Base-by-base conservation (phyloP, 192 early-diverging fungal genomes). In the Phycomyces blakesleeanus region DNA sequence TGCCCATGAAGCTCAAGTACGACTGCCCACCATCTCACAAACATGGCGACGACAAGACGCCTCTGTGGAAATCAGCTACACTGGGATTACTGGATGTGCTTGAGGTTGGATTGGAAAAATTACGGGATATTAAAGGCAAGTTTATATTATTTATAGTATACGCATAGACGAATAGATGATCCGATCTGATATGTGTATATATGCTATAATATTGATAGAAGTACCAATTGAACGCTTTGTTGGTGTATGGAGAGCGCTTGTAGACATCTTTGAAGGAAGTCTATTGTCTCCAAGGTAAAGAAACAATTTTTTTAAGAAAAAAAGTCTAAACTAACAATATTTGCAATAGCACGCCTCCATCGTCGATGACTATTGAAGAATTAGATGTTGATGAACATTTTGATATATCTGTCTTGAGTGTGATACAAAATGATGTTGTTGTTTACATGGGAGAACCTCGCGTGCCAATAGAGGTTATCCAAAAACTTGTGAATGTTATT, bases 1-100 rank as follows among this genome's bases (percentile, higher is more conserved):
- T 89, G 15, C 83, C 89, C 0, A 90, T 94, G 89, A 73, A 78
- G 44, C 71, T 85, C 9, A 87, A 89, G 63, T 88, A 91, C 66
- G 81, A 87, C 15, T 91, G 92, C 47, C 91, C 92, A 12, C 66
- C 76, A n/a, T 81, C 87, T 9, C 86, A 77, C 21, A 82, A 76
- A 40, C 86, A 90, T 66, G 65, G 66, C 15, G 83, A 87, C 9
- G 77, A 82, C 61, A 81, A 86, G 49, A 73, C 80, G 5, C 81
- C 79, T 20, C 64, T 94, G 5, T 94, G 90, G 92, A 85, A 85
- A 66, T 66, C 73, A 7, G 85, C 90, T 6, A 85, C 83, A 0
- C 85, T 68, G 25, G 81, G 83, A 6, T 82, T 84, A 53, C 55
- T 87, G 59, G 78, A 83, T 14, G 79, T 87, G 27, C 66, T 89